Evolutionary conservation across 2,329 filamentous ascomycete genomes (phyloP), one percentile per base, ranked within the genome.

Genomic region (Ophiosphaerella narmari): DNA sequence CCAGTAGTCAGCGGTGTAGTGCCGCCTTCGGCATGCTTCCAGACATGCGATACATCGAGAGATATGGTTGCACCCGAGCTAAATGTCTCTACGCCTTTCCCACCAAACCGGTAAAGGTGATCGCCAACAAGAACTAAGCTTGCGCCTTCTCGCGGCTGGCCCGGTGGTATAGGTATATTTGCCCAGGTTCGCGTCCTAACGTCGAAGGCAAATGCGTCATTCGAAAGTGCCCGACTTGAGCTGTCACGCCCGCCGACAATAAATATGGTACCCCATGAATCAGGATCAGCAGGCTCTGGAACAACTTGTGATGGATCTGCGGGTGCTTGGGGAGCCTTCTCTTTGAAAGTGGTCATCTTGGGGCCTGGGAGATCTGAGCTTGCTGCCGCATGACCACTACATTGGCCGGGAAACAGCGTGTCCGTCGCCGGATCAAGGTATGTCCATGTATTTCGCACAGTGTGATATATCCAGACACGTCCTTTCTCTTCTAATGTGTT

Each of bases 121-220:
- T 76, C 67, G 2, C 74, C 73, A 0, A 74, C 72, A 21, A 82
- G 71, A 3, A 78, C 74, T 6, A 81, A 67, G 32, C 73, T 75
- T 0, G 74, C 63, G n/a, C 68, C 70, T 35, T 69, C 62, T 21
- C 63, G 50, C 5, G 65, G 59, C 3, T 75, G 68, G 1, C 73
- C 72, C 0, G 78, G 73, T 2, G 77, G 74, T 0, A 73, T 62
- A 0, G 82, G 80, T 9, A 84, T 71, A 32, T 75, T 73, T 1
- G 74, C 76, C 82, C 82, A 85, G 0, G 74, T 77, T 4, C 75
- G 71, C 3, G 74, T 72, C 21, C 70, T 68, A 35, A 81, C 73
- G 49, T 82, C 76, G 57, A 82, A 83, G 32, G 78, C 71, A 74
- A 82, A 81, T 7, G 76, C 75, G 54, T 84, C 82, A 7, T 70